Evolutionary conservation across 169 alveolate genomes (phyloP).

Genomic region (Plasmodium sp.): DNA sequence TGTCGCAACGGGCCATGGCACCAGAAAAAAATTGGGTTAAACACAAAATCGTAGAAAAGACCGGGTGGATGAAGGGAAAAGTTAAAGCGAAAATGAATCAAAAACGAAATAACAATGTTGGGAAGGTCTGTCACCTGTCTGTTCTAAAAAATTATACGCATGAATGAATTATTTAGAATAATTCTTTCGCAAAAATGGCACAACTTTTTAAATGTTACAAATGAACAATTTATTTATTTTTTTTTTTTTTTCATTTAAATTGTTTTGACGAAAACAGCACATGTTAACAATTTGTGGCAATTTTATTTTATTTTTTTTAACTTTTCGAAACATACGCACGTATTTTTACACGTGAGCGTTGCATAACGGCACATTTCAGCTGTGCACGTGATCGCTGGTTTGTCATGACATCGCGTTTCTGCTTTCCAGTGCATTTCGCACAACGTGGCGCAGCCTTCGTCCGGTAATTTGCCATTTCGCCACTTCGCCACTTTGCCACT

Average conservation of each 20-base stretch:
- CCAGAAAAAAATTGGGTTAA: neutral
- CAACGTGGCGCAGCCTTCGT: neutral
- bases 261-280: neutral
- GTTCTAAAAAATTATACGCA: neutral
- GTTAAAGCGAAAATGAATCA: neutral
- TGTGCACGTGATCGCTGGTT: neutral
- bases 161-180: neutral
- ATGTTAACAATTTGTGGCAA: neutral
- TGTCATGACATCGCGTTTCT: slow-evolving; percentile 11
- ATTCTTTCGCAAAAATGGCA: neutral
- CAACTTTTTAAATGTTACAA: neutral
- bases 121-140: neutral
- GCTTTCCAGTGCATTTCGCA: slow-evolving; percentile 24
- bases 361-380: neutral
- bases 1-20: neutral
- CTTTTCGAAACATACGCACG: neutral
- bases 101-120: neutral
- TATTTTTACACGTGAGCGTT: neutral
- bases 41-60: slow-evolving; percentile 1
- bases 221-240: neutral
- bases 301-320: neutral
- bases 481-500: neutral
- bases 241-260: neutral
- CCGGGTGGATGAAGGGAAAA: neutral
- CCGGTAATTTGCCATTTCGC: neutral